These are phyloP conservation scores for Meyerozyma carpophila DNA, from an alignment of 1,139 yeast genomes.

Conservation along the genomic window DNA sequence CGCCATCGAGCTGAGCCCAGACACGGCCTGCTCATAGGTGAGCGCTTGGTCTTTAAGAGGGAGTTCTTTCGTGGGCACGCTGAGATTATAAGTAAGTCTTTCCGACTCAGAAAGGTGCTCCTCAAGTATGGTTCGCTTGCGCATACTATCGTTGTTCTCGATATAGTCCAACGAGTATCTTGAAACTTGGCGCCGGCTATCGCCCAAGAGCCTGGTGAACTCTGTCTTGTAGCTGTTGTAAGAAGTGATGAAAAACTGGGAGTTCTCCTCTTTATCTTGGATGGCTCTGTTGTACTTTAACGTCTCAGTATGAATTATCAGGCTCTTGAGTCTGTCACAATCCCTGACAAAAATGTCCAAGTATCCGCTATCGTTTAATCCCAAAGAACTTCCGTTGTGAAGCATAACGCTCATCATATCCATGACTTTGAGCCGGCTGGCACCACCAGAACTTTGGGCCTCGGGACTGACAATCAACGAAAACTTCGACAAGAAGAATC, in stretches of 20 bases:
- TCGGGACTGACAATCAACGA: conserved; percentile 3
- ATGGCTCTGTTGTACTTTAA: conserved; percentile 43
- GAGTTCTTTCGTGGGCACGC: conserved; percentile 31
- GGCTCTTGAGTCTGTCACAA: conserved; percentile 38
- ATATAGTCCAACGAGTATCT: conserved; percentile 55
- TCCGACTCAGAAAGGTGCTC: conserved; percentile 44
- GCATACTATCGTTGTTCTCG: conserved; percentile 64
- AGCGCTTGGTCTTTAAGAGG: conserved; percentile 7
- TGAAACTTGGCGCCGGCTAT: conserved; percentile 14
- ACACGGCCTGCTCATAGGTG: conserved; percentile 6
- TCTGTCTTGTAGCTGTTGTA: conserved; percentile 45
- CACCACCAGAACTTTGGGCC: not conserved
- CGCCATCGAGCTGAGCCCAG: conserved; percentile 23
- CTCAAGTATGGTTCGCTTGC: conserved; percentile 51
- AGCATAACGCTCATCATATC: conserved; percentile 33
- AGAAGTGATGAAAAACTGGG: conserved; percentile 41
- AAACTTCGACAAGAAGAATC: conserved; percentile 21
- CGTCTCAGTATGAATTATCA: conserved; percentile 44
- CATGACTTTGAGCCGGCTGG: conserved; percentile 16
- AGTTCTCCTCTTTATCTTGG: conserved; percentile 63
- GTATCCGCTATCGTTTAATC: conserved; percentile 33
- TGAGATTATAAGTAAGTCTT: conserved; percentile 33
- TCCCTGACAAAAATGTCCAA: conserved; percentile 40
- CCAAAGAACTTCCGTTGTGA: conserved; percentile 36
- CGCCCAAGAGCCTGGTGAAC: conserved; percentile 28